Base-by-base conservation (phyloP, 2,329 filamentous ascomycete species). In the Escovopsis sp. region DNA sequence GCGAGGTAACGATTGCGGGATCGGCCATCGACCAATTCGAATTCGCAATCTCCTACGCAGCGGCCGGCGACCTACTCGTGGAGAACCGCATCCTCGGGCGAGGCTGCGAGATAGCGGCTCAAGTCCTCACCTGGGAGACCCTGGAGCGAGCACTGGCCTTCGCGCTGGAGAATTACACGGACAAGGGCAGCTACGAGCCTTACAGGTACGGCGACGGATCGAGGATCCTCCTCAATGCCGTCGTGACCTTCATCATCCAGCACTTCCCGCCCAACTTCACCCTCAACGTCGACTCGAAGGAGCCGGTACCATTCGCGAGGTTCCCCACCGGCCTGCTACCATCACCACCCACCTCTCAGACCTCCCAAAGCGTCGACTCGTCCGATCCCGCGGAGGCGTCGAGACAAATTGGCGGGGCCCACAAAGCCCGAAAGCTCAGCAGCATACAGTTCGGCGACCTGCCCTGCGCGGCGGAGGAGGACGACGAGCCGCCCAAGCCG, bases 371-470 rank as follows among this genome's bases (percentile, higher is more conserved):
- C 3, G 44, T 31, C 14, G 15, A 33, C 13, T 29, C 34, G 14
- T 7, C 39, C 5, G 34, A 20, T n/a, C 35, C 15, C 15, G 16
- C 10, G 37, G 57, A 43, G 63, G 58, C 62, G 7, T 56, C 56
- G 3, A 55, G 60, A 15, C 58, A 60, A 33, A 50, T 62, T 16
- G 57, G 57, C 37, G 57, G 52, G 39, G 54, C 53, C 7, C 66
- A 61, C 40, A 58, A 74, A 39, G 67, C 70, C 38, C 59, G 60
- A 33, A 71, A 76, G 24, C 62, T 82, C 10, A 72, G 70, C 46
- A 71, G 68, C 46, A 84, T 86, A 40, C 74, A 77, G 45, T 86
- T 86, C 51, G 81, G 81, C n/a, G 79, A 84, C 48, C 62, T 80
- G 15, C 63, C 74, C 51, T 39, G 62, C 47, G 45, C 50, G 0